phyloP scores from a whole-genome alignment of 768 basidiomycete genomes.

The Lactifluus subvellereus region DNA sequence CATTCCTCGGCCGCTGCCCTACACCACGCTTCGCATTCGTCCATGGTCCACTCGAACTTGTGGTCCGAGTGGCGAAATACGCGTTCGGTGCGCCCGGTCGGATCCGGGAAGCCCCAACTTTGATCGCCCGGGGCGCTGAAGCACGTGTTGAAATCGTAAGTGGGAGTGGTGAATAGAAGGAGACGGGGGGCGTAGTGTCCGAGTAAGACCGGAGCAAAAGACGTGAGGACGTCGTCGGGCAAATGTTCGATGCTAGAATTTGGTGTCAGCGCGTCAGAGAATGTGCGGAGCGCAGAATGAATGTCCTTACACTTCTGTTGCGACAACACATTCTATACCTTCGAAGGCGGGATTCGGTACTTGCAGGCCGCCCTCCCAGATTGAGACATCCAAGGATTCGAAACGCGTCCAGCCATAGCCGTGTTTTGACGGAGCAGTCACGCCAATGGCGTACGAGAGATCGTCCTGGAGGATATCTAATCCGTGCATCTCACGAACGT shows the following conservation, averaged over 20 bases:
- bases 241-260: constrained; percentile 72
- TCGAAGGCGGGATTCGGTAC: constrained; percentile 60
- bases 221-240: constrained; percentile 47
- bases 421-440: constrained; percentile 38
- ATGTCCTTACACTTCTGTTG: constrained; percentile 69
- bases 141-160: constrained; percentile 74
- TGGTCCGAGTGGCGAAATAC: constrained; percentile 80
- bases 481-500: constrained; percentile 55
- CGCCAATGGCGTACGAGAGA: constrained; percentile 49
- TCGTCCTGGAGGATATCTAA: constrained; percentile 56
- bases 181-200: constrained; percentile 71
- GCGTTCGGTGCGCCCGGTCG: constrained; percentile 66
- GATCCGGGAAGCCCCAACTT: constrained; percentile 54
- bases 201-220: constrained; percentile 65
- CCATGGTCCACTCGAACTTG: constrained; percentile 82
- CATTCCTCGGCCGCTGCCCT: constrained; percentile 48
- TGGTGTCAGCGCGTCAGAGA: neutral
- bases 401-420: constrained; percentile 41
- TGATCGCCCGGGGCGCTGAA: constrained; percentile 54
- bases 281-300: neutral
- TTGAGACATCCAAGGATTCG: constrained; percentile 56
- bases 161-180: constrained; percentile 79
- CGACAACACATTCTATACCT: constrained; percentile 63
- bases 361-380: constrained; percentile 76
- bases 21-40: constrained; percentile 70